Percentiles rank a stretch among this genome's conserved stretches.
Evolutionary conservation across 225 moss, liverwort and hornwort species (phyloP).

Genomic region (Bryoerythrophyllum caledonicum): DNA sequence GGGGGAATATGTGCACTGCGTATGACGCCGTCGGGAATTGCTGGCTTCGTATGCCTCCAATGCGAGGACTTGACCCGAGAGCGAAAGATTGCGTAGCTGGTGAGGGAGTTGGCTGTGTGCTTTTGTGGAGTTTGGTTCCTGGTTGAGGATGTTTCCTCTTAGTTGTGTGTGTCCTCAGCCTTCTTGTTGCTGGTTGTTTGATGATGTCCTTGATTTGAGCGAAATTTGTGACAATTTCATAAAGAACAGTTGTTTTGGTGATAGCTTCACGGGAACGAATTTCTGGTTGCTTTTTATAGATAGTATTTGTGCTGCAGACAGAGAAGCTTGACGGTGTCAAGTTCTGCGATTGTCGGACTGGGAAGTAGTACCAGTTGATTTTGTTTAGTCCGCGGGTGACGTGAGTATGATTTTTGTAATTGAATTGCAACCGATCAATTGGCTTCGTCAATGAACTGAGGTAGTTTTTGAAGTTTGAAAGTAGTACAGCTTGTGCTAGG

Average conservation of each 20-base stretch:
- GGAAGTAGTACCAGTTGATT: no score
- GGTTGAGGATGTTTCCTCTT: not conserved
- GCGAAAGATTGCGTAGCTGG: constrained; percentile 45
- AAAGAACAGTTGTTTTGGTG: not conserved
- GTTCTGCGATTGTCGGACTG: not conserved
- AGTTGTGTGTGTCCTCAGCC: not conserved
- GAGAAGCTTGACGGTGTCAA: not conserved
- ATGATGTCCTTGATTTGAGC: not conserved
- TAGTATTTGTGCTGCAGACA: not conserved
- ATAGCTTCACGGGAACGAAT: not conserved
- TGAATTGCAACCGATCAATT: not conserved
- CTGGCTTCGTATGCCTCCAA: constrained; percentile 38
- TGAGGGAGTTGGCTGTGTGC: constrained; percentile 1
- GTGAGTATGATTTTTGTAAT: not conserved
- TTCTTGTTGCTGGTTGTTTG: not conserved
- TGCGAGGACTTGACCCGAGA: constrained; percentile 34
- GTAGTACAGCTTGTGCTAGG: not conserved
- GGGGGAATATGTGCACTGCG: constrained; percentile 31
- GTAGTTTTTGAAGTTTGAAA: not conserved
- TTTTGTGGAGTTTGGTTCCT: not conserved
- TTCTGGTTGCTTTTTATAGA: not conserved
- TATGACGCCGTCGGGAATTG: constrained; percentile 32
- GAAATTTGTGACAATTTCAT: not conserved
- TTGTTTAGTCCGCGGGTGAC: not conserved
- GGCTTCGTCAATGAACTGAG: not conserved